Base-by-base conservation (phyloP, 352 stramenopile genomes). In the Phytophthora capsici region DNA sequence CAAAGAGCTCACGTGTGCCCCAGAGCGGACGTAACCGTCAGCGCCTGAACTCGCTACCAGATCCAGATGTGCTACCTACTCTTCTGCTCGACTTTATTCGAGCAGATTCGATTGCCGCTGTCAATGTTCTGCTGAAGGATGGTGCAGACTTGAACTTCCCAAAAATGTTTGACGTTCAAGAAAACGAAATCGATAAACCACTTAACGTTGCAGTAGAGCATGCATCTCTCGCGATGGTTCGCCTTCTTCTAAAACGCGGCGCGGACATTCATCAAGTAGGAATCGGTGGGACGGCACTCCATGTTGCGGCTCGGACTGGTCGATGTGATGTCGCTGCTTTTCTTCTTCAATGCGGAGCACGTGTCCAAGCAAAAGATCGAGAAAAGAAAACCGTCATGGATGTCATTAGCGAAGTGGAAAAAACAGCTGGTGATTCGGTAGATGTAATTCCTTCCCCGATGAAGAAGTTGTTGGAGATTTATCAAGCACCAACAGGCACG, bases 321-420 rank as follows among this genome's bases (percentile, higher is more conserved):
- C 82, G 87, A n/a, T 95, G 87, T 69, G 78, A 94, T 56, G 55
- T 94, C 0, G 78, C 89, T 25, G 84, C 82, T 4, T 90, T 94
- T 61, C 57, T 95, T 2, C 52, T 95, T 34, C 77, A 94, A 54
- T 93, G 85, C 63, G 87, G 87, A 28, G 83, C 87, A 6, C 86
- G 79, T 55, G 63, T 89, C 4, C 58, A 71, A 57, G 71, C 76
- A 28, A 78, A 66, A 44, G 76, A 94, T 56, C 74, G 77, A 14
- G 45, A 78, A 25, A 86, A 80, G 4, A 80, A 77, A 51, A 82
- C 59, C 2, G 84, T 92, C 5, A 45, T 89, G 44, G 69, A 90
- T 46, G 53, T 69, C 2, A 25, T 90, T 2, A 69, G 75, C 4
- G 47, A 37, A 16, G 16, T 32, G 13, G 60, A 76, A 13, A 49